A percentile compares a stretch with the other conserved stretches of the same genome.
Evolutionary conservation across 2,329 filamentous ascomycete genomes (phyloP).

Genomic region (Chalaropsis ovoidea): DNA sequence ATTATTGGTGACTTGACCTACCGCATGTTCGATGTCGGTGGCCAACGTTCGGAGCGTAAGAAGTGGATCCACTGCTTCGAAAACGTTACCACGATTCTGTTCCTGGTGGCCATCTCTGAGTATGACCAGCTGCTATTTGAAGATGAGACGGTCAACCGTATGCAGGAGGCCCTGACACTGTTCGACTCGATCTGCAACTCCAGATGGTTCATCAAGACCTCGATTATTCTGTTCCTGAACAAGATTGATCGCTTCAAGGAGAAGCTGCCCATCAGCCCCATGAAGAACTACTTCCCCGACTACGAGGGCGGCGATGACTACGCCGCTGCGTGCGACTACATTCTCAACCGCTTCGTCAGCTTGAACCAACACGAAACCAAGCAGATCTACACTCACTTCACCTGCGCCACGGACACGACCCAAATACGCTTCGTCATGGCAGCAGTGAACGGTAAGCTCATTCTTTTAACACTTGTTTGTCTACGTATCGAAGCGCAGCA

Average conservation of each 20-base stretch:
- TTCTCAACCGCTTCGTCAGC: slow-evolving; percentile 95
- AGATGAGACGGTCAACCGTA: slow-evolving; percentile 91
- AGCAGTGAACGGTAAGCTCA: slow-evolving; percentile 78
- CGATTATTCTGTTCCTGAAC: slow-evolving; percentile 81
- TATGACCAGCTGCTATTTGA: slow-evolving; percentile 95
- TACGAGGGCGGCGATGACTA: slow-evolving; percentile 96
- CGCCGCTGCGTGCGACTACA: slow-evolving; percentile 92
- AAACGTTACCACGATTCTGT: slow-evolving; percentile 93
- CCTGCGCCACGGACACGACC: slow-evolving; percentile 94
- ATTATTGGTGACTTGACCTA: slow-evolving; percentile 91
- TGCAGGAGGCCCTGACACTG: slow-evolving; percentile 78
- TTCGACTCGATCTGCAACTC: slow-evolving; percentile 85
- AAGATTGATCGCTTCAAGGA: slow-evolving; percentile 86
- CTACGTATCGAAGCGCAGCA: slow-evolving; percentile 30
- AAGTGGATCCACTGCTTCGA: slow-evolving; percentile 99
- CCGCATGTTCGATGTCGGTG: slow-evolving; percentile 95
- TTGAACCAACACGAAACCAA: slow-evolving; percentile 99
- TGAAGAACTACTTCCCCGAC: slow-evolving; percentile 82
- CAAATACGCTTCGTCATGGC: slow-evolving; percentile 99
- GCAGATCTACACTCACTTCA: slow-evolving; percentile 99
- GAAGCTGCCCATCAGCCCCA: slow-evolving; percentile 71
- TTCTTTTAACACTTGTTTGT: background rate
- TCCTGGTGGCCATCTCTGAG: slow-evolving; percentile 92
- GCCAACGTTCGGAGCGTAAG: slow-evolving; percentile 91
- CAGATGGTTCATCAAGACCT: slow-evolving; percentile 82